phyloP scores from a whole-genome alignment of 2,329 filamentous ascomycete genomes.

The Cytospora piceae region DNA sequence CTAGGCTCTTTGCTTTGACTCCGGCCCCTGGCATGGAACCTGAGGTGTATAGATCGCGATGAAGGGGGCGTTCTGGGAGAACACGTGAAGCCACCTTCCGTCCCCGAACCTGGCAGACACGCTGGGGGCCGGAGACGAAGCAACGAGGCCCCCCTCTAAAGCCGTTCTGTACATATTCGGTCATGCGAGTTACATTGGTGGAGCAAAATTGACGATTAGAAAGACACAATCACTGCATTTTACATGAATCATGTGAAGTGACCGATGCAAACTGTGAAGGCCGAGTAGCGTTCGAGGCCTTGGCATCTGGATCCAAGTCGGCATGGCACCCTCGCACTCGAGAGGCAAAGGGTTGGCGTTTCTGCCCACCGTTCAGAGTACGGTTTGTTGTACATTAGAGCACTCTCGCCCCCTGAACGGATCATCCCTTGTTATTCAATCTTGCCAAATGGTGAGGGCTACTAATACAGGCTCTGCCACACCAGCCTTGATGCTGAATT shows the following conservation, averaged over 20 bases:
- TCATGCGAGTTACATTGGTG: background rate
- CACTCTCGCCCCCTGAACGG: background rate
- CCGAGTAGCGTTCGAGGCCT: background rate
- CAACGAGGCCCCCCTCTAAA: background rate
- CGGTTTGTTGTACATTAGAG: background rate
- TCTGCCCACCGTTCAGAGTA: background rate
- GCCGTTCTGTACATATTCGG: conserved; percentile 3
- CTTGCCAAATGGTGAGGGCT: background rate
- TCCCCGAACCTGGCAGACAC: conserved; percentile 2
- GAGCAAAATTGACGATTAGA: background rate
- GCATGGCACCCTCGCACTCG: background rate
- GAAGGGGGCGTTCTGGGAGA: background rate
- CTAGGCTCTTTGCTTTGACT: background rate
- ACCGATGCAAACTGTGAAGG: background rate
- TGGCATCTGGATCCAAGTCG: background rate
- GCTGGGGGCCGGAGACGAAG: background rate
- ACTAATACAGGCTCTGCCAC: background rate
- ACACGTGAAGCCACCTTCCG: background rate
- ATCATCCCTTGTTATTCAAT: background rate
- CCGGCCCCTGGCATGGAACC: background rate
- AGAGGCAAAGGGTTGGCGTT: background rate
- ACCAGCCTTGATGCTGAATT: background rate
- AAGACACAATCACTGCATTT: background rate
- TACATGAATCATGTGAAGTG: background rate
- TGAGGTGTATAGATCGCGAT: background rate